A percentile compares a stretch with the other conserved stretches of the same genome.
Evolutionary conservation across 805 yeast species (phyloP).

Genomic region (Starmerella stigmatis): DNA sequence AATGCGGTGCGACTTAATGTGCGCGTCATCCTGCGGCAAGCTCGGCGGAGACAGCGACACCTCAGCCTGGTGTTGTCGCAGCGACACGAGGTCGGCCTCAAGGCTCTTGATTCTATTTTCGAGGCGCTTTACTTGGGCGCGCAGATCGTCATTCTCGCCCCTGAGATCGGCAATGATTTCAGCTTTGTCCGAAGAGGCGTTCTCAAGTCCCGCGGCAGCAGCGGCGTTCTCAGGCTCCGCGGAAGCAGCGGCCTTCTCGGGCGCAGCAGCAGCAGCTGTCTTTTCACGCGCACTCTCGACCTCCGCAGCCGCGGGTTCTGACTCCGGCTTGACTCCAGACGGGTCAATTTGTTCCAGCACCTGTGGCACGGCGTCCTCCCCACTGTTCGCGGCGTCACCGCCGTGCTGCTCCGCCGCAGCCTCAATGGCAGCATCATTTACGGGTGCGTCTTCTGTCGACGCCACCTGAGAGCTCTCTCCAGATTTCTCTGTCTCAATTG

Average conservation of each 20-base stretch:
- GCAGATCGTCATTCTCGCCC: slow-evolving; percentile 32
- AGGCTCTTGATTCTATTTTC: slow-evolving; percentile 32
- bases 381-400: too few relatives aligned
- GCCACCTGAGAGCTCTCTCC: too few relatives aligned
- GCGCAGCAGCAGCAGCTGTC: background rate
- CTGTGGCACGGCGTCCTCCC: too few relatives aligned
- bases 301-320: background rate
- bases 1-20: background rate
- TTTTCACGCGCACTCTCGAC: background rate
- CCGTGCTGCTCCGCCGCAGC: too few relatives aligned
- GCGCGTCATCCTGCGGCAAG: background rate
- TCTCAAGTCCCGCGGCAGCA: background rate
- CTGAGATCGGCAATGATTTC: slow-evolving; percentile 24
- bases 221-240: background rate
- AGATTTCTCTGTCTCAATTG: too few relatives aligned
- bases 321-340: too few relatives aligned
- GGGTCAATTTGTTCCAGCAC: too few relatives aligned
- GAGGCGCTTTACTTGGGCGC: slow-evolving; percentile 28
- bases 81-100: slow-evolving; percentile 21
- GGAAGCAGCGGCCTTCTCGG: background rate
- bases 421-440: slow-evolving; percentile 11
- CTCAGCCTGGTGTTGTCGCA: slow-evolving; percentile 19
- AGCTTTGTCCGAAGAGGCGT: background rate
- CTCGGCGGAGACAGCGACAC: slow-evolving; percentile 23
- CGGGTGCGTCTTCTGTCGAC: background rate